Percentiles rank a stretch among this genome's conserved stretches.
Conservation (phyloP, 345 rosid species). For the Arabidopsis suecica region DNA sequence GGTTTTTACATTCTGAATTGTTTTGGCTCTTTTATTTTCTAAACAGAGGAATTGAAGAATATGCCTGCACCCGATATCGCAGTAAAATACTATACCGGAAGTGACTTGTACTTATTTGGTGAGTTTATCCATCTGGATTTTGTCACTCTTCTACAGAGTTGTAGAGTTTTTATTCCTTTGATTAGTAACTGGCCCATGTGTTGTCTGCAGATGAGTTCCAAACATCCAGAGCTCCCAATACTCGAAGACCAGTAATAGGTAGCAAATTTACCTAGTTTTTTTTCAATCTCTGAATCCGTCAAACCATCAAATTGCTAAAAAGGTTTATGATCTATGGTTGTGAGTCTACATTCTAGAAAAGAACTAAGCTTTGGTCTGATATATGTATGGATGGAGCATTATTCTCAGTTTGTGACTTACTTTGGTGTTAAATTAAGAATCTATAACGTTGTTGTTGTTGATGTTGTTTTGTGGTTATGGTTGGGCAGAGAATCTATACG, state of each 20-base stretch:
- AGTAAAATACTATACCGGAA: slow-evolving; percentile 84
- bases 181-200: background rate
- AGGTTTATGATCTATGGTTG: slow-evolving; percentile 8
- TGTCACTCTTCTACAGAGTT: background rate
- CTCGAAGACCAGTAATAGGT: slow-evolving; percentile 98
- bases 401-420: background rate
- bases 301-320: background rate
- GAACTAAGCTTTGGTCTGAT: background rate
- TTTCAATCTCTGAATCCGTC: background rate
- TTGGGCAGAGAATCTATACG: slow-evolving; percentile 79
- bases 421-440: background rate
- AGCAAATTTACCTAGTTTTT: background rate
- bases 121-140: slow-evolving; percentile 36
- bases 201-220: slow-evolving; percentile 86
- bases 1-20: slow-evolving; percentile 6
- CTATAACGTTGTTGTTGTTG: slow-evolving; percentile 5
- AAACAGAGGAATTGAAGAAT: slow-evolving; percentile 78
- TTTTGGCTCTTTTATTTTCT: slow-evolving; percentile 1
- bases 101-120: slow-evolving; percentile 93
- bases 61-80: slow-evolving; percentile 94
- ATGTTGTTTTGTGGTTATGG: slow-evolving; percentile 1
- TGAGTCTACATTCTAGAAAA: slow-evolving; percentile 12
- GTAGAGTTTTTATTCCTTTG: background rate
- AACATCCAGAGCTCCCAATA: slow-evolving; percentile 77
- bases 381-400: background rate